Base-by-base conservation (phyloP, 768 basidiomycete genomes). In the Sistotremastrum suecicum region DNA sequence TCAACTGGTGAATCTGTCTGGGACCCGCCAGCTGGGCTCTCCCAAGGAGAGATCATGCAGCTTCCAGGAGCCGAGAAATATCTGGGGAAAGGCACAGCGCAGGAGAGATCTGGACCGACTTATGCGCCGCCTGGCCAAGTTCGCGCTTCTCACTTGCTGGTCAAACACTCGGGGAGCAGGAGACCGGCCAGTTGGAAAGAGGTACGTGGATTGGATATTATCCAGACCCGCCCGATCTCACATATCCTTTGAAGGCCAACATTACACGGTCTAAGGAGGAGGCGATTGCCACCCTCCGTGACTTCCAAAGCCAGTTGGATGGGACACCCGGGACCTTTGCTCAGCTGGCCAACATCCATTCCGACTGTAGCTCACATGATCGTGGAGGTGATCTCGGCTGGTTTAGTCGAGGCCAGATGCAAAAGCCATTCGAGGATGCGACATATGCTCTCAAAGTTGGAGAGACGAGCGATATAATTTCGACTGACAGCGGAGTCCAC, bases 401-500 rank as follows among this genome's bases (percentile, higher is more conserved):
- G 69, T 99, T 99, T 56, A 74, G 72, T 1, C 76, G 63, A 11
- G 84, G 82, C 1, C 83, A 87, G 67, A 99, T 99, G 95, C 95
- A 99, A 65, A 90, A 87, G 64, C 81, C 89, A 34, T 99, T 99
- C 57, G 92, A 97, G 64, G 89, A 92, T 32, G 84, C 87, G 33
- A 68, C 86, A 7, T 92, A 73, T 61, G 74, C 64, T 2, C 68
- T 91, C 51, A 58, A 77, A 41, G 72, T 82, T 20, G 85, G 80
- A 5, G 63, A 84, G 63, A 80, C 91, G 58, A 88, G 85, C 61
- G 81, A 77, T 31, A 66, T 90, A 40, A 75, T 97, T 57, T 76
- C 75, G 55, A 84, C 94, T 40, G 92, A 98, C 53, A 92, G 89
- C 53, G 95, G 95, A 12, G 89, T 97, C 20, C 95, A 99, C 62